Base-by-base conservation (phyloP, 345 rosid species). In the Arabidopsis arenosa region DNA sequence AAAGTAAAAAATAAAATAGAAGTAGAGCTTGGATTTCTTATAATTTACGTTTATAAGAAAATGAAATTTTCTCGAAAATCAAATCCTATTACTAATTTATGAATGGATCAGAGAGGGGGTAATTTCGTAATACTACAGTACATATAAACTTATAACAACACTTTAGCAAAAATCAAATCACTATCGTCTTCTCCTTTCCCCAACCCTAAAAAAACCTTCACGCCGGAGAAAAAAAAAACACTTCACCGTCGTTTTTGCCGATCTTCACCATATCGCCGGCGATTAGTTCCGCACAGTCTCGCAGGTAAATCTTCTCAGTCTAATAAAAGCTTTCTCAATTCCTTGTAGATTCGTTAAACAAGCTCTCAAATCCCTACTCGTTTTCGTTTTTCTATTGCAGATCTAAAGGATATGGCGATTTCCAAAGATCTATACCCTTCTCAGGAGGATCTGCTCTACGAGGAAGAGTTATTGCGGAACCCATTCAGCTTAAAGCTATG, bases 401-500 rank as follows among this genome's bases (percentile, higher is more conserved):
- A 75, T 76, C 79, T 68, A 52, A 44, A 35, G 56, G 10, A 9
- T 5, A 92, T 92, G 93, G 79, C 92, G 15, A 83, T 94, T 7
- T 80, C 98, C 7, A 83, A 81, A 74, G 98, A 90, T 63, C 84
- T 95, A 0, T 95, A 90, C 79, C 97, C 99, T 0, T 92, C 97
- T 7, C 82, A 88, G 30, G 97, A 90, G 11, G 98, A 95, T 61
- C 92, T 92, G 21, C 68, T 84, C 8, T 95, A 87, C 47, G 98
- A 95, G 66, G 99, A 95, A 40, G 99, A 95, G 86, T 79, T 95
- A 3, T 48, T 95, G 18, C 84, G 99, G 3, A 94, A 94, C 60
- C 95, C 96, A 0, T 94, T 90, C 43, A 89, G 91, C 74, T 79
- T 92, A 7, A 92, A 90, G 80, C 90, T 92, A 0, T 92, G 99